Evolutionary conservation across 1,139 yeast species (phyloP), one percentile per base, ranked within the genome.

Genomic region (Torulaspora pretoriensis): DNA sequence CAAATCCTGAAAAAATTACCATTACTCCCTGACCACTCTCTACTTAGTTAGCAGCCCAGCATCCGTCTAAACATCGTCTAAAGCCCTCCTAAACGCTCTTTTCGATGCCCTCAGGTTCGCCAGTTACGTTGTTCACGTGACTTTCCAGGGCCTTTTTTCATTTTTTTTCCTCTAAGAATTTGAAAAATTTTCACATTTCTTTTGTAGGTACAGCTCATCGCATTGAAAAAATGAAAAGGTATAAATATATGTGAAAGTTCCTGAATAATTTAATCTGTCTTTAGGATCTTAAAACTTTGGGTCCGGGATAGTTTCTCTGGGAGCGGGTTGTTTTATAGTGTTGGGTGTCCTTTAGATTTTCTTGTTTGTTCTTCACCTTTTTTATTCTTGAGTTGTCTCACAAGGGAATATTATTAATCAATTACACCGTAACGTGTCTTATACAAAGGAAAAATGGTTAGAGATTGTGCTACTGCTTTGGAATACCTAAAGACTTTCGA

Each of bases 391-490:
- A 45, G 23, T 26, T 33, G 26, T 8, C 25, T 24, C 17, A 30
- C 17, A 37, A 24, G 32, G 22, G 7, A 35, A 28, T 35, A 32
- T 24, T 22, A 39, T 35, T 38, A 27, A 13, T 25, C 26, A 28
- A 35, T 19, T 7, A 19, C 22, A 26, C 30, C 38, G 35, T 34
- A 26, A 38, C 38, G 38, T 46, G 43, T 53, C 53, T 44, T 47
- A 49, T 41, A 22, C 16, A 12, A n/a, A 34, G 12, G 13, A 19
- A 35, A 28, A 39, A 44, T 43, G 47, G 51, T 49, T 39, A 65
- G 67, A 64, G 86, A 84, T 66, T 67, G 76, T 57, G 55, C 85
- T 43, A 75, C 77, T 56, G 97, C 97, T 55, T 63, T 83, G 51
- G 78, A 81, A 50, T 73, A 74, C 66, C 77, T 92, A 57, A 71